phyloP scores from a whole-genome alignment of 805 yeast genomes.

The Scheffersomyces coipomensis region DNA sequence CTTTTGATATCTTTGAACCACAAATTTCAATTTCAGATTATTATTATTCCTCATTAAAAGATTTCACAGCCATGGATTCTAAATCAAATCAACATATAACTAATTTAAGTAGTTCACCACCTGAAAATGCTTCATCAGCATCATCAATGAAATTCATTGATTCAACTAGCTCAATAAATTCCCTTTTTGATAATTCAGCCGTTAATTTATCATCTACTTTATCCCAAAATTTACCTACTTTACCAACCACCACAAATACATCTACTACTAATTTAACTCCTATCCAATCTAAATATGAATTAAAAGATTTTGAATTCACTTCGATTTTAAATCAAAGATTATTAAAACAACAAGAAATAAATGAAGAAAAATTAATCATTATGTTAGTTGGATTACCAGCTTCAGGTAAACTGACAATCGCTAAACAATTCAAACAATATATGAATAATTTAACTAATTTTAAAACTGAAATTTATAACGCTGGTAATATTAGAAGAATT shows the following conservation, averaged over 20 bases:
- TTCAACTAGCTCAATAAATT: conserved; percentile 23
- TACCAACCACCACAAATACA: conserved; percentile 2
- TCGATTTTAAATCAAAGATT: conserved; percentile 1
- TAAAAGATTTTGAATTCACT: conserved; percentile 5
- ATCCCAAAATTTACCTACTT: not conserved
- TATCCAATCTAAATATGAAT: conserved; percentile 2
- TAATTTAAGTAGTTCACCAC: not conserved
- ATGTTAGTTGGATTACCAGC: conserved; percentile 43
- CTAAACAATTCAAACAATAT: conserved; percentile 28
- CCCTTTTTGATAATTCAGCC: conserved; percentile 22
- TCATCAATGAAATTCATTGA: conserved; percentile 2
- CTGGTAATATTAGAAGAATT: conserved; percentile 50
- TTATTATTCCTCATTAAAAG: not conserved
- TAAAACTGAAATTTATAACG: conserved; percentile 40
- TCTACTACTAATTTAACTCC: conserved; percentile 8
- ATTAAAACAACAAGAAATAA: not conserved
- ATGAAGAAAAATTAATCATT: conserved; percentile 10
- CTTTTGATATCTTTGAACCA: conserved; percentile 3
- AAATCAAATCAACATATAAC: not conserved
- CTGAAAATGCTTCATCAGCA: not conserved
- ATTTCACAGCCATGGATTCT: not conserved
- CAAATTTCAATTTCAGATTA: too few relatives aligned
- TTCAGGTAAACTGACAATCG: conserved; percentile 38
- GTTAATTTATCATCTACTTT: not conserved
- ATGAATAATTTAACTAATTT: conserved; percentile 23